Base-by-base conservation (phyloP, 2,329 filamentous ascomycete genomes). In the Xylariaceae sp. region DNA sequence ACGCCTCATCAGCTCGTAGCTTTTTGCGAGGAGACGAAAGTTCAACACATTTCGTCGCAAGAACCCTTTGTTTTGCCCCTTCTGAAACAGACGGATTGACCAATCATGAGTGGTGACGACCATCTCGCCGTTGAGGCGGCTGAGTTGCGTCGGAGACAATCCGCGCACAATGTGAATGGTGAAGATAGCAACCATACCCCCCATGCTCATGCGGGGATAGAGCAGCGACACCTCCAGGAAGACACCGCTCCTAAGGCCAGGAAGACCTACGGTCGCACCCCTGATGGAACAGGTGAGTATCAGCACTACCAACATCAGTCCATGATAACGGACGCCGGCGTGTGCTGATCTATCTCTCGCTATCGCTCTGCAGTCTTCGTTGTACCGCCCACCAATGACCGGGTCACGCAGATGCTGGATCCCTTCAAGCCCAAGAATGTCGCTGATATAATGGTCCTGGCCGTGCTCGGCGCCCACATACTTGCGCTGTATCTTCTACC, bases 321-420 rank as follows among this genome's bases (percentile, higher is more conserved):
- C 13, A 32, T 32, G 16, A 32, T n/a, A 17, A 13, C 7, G 13
- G 13, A 32, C 6, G 13, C 12, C 30, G 13, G 13, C 15, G 15
- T 12, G 13, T 34, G 33, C 33, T 34, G n/a, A 38, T 36, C 19
- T 37, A 38, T 39, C 33, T 38, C 9, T 26, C 6, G 22, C 22
- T 6, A 26, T 26, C 22, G 22, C 22, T 26, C 38, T 51, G 36
- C 59, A 97, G 93, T 95, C 57, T 98, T 98, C 63, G 85, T 89
- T 44, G 93, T 98, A 41, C 93, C 93, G 36, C 84, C 89, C 48
- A 98, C 93, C 42, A 89, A 96, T 73, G 93, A 98, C 69, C 97
- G 98, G 93, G 91, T 98, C 55, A 95, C 91, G 38, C 93, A 97
- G 69, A 78, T 98, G 41, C 81, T 98, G 55, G 93, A 94, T 56